Evolutionary conservation across 208 protist genomes (phyloP), one percentile per base, ranked within the genome.

Genomic region (Tritrichomonas musculus): DNA sequence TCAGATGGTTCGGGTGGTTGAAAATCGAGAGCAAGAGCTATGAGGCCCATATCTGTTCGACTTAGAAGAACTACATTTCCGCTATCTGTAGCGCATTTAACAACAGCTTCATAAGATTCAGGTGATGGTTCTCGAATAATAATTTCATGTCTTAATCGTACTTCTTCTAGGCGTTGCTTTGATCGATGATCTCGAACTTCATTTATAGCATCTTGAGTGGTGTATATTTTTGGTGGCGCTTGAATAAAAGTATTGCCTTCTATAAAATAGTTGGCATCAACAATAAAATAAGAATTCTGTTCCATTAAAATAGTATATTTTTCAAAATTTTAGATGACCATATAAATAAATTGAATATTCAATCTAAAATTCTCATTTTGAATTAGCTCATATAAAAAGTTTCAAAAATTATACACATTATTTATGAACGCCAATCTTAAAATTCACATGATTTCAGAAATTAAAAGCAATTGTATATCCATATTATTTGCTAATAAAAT

Each of bases 261-360:
- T n/a, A 88, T 88, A 36, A 88, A 88, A n/a, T 57, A 88, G 27
- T 88, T 88, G 53, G 77, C 77, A 88, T 88, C 77, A 14, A 47
- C 77, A 57, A 88, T 88, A 88, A 88, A 88, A 60, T 60, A 60
- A 22, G 53, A 60, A 17, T 17, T 22, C 53, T 60, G n/a, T n/a
- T n/a, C n/a, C n/a, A n/a, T n/a, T n/a, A n/a, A n/a, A n/a, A n/a
- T n/a, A n/a, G n/a, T n/a, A n/a, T n/a, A n/a, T n/a, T n/a, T n/a
- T n/a, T n/a, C n/a, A n/a, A n/a, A n/a, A n/a, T n/a, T n/a, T n/a
- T n/a, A n/a, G n/a, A n/a, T n/a, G n/a, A n/a, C n/a, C n/a, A n/a
- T n/a, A n/a, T n/a, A n/a, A n/a, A n/a, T n/a, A n/a, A n/a, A n/a
- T n/a, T n/a, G n/a, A n/a, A n/a, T n/a, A n/a, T n/a, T n/a, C n/a